Percentiles rank a stretch among this genome's conserved stretches.
Conservation (phyloP, 441 rosid species). For the Aquilaria agallochum region DNA sequence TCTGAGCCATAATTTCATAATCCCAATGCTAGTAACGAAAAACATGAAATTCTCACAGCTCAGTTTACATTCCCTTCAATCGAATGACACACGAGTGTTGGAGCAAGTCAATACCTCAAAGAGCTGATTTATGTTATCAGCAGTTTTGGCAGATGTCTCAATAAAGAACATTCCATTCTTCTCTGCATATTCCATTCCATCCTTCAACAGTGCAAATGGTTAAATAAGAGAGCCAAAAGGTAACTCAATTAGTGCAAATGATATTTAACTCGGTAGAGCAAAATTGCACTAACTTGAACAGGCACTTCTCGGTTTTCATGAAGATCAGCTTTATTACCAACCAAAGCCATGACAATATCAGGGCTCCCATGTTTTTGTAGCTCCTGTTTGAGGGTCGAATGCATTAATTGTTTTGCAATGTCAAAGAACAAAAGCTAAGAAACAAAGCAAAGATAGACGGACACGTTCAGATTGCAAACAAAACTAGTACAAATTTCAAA, state of each 20-base stretch:
- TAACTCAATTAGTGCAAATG: slow-evolving; percentile 3
- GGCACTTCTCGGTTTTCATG: slow-evolving; percentile 79
- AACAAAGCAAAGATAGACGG: neutral
- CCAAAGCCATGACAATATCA: slow-evolving; percentile 93
- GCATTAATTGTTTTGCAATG: slow-evolving; percentile 7
- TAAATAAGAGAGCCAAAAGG: slow-evolving; percentile 13
- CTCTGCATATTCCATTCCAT: slow-evolving; percentile 88
- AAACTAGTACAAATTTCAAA: neutral
- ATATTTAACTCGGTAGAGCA: slow-evolving; percentile 5
- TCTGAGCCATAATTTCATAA: too few relatives aligned
- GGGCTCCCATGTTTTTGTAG: slow-evolving; percentile 97
- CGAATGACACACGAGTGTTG: neutral
- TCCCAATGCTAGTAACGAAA: too few relatives aligned
- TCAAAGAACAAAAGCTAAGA: neutral
- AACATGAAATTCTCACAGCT: too few relatives aligned
- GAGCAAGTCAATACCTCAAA: slow-evolving; percentile 59
- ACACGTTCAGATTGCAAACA: neutral
- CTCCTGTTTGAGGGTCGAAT: slow-evolving; percentile 47
- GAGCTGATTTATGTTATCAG: slow-evolving; percentile 89
- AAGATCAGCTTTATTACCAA: slow-evolving; percentile 98
- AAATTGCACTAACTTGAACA: slow-evolving; percentile 46
- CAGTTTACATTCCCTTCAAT: neutral
- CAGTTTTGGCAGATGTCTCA: slow-evolving; percentile 98
- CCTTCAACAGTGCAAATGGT: slow-evolving; percentile 39
- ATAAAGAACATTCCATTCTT: slow-evolving; percentile 97